A percentile compares a stretch with the other conserved stretches of the same genome.
phyloP scores from a whole-genome alignment of 805 yeast species.

The Myxozyma kluyveri region DNA sequence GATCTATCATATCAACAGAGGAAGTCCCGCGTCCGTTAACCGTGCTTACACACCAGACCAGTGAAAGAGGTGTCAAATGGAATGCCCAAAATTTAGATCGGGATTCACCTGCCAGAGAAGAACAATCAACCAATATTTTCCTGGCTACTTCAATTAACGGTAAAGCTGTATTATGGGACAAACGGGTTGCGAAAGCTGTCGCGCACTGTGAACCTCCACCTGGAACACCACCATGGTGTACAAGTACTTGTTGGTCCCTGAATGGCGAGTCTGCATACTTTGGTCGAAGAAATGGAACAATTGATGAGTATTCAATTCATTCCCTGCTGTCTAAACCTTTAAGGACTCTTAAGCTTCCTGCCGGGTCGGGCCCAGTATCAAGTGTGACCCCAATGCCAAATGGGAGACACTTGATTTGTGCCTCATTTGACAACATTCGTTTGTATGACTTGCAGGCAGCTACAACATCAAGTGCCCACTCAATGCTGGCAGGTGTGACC shows the following conservation, averaged over 20 bases:
- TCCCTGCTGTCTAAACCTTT: slow-evolving; percentile 46
- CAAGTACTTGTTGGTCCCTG: slow-evolving; percentile 49
- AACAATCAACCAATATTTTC: slow-evolving; percentile 50
- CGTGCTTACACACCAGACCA: not conserved
- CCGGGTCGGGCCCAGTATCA: slow-evolving; percentile 87
- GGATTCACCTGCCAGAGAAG: slow-evolving; percentile 3
- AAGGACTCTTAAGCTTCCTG: slow-evolving; percentile 69
- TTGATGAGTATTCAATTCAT: slow-evolving; percentile 45
- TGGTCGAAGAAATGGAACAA: slow-evolving; percentile 79
- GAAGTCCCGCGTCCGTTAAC: not conserved
- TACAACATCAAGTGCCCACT: not conserved
- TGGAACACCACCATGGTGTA: slow-evolving; percentile 90
- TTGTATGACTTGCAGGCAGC: slow-evolving; percentile 62
- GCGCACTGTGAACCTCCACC: slow-evolving; percentile 54
- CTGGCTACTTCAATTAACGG: slow-evolving; percentile 85
- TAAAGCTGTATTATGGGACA: slow-evolving; percentile 76
- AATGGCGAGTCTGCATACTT: slow-evolving; percentile 76
- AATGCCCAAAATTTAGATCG: not conserved
- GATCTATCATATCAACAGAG: not conserved
- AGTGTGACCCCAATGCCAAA: slow-evolving; percentile 78
- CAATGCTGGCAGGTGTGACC: slow-evolving; percentile 34
- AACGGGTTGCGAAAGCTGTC: slow-evolving; percentile 48
- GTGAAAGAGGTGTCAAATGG: too few relatives aligned
- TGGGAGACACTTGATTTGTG: slow-evolving; percentile 74
- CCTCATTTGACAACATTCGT: slow-evolving; percentile 85